These are phyloP conservation scores for Larix sibirica DNA, from an alignment of 83 land plant genomes.

Conservation along the genomic window DNA sequence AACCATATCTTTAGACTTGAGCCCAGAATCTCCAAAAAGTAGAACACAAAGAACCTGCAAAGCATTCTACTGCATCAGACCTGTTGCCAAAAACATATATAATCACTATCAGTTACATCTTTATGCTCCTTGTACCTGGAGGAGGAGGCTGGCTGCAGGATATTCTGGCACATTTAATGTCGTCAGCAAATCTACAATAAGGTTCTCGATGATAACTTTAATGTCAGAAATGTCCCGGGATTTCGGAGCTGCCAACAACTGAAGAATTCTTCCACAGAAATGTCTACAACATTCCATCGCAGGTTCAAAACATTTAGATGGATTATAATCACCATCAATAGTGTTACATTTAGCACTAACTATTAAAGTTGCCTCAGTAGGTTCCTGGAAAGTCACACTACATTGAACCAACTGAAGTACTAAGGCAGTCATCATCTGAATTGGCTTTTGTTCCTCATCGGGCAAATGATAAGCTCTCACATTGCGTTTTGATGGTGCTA, in stretches of 20 bases:
- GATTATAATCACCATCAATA: constrained; percentile 17
- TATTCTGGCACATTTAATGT: constrained; percentile 95
- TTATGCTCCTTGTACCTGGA: constrained; percentile 64
- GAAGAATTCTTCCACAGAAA: constrained; percentile 90
- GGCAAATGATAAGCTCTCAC: constrained; percentile 82
- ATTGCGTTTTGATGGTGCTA: constrained; percentile 77
- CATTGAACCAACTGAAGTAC: constrained; percentile 89
- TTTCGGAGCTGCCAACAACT: constrained; percentile 70
- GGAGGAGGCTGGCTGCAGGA: constrained; percentile 89
- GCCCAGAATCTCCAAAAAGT: constrained; percentile 82
- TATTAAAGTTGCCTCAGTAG: constrained; percentile 15
- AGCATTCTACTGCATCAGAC: not conserved
- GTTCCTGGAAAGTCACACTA: constrained; percentile 68
- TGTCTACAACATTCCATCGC: constrained; percentile 70
- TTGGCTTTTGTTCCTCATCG: constrained; percentile 93
- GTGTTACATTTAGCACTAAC: not conserved
- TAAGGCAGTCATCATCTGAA: constrained; percentile 94
- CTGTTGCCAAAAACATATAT: not conserved
- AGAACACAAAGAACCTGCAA: constrained; percentile 95
- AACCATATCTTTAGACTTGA: constrained; percentile 86
- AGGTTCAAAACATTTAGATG: constrained; percentile 64
- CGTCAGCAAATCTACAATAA: constrained; percentile 78
- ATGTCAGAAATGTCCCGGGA: constrained; percentile 80
- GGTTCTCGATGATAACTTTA: constrained; percentile 81
- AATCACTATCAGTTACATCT: not conserved